Base-by-base conservation (phyloP, 441 rosid genomes). In the Adansonia rubrostipa region DNA sequence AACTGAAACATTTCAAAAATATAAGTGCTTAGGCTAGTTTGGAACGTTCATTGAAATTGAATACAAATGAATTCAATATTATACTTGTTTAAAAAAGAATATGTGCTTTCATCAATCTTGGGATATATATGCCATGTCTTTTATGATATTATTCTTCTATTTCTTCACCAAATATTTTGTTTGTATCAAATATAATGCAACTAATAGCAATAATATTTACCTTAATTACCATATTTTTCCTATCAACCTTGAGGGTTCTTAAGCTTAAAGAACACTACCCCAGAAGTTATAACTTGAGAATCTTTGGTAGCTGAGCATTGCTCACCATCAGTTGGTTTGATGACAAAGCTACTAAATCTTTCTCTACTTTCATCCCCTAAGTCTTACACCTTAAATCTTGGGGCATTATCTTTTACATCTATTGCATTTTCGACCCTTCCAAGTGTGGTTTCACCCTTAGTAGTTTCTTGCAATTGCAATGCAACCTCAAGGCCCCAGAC, bases 401-500 rank as follows among this genome's bases (percentile, higher is more conserved):
- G 42, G 65, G n/a, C 1, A 5, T 61, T 15, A 61, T 61, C 40
- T 33, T 61, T 42, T 61, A 8, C 65, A 24, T 24, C n/a, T 3
- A 61, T 61, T 11, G 24, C 65, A 61, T 61, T 24, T 61, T 11
- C n/a, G 28, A n/a, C 8, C 1, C 65, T 40, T 9, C 40, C n/a
- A 11, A 24, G 7, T 10, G 11, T 61, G 3, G 13, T 61, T 15
- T 61, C 65, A 36, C 24, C 40, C 65, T 61, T 40, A 22, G 76
- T 80, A 7, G 28, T 74, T 51, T 80, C 65, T 64, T 82, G 84
- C 17, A 81, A 72, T 73, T 83, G 79, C 50, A 83, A 61, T 11
- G 83, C 83, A 5, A 86, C 74, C 63, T 84, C 86, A 10, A 83
- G 83, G 40, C 76, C 54, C 73, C 78, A 69, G 83, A 28, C 82